Evolutionary conservation across 1,139 yeast genomes (phyloP).

Genomic region (Geotrichum europaeum): DNA sequence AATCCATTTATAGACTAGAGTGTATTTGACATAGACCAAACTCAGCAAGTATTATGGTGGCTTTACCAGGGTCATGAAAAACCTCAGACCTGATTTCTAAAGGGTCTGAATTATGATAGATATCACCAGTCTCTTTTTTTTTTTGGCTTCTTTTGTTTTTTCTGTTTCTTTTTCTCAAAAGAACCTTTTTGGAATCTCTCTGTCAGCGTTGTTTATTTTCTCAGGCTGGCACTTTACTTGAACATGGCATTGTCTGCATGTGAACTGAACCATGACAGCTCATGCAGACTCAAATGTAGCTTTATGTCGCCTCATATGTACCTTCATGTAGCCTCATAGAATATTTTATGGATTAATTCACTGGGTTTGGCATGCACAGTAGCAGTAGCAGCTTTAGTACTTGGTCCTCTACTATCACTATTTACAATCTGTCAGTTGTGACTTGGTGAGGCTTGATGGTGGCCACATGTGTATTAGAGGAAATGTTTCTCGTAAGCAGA

Average conservation of each 20-base stretch:
- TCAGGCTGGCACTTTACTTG: background rate
- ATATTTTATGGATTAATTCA: too few species aligned
- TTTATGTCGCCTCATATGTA: background rate
- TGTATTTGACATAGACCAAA: too few species aligned
- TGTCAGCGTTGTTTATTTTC: background rate
- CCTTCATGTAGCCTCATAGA: background rate
- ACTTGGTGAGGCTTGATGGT: too few species aligned
- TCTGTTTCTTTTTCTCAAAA: background rate
- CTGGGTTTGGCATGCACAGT: background rate
- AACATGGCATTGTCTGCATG: background rate
- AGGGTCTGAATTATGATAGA: too few species aligned
- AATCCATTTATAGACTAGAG: background rate
- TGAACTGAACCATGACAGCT: background rate
- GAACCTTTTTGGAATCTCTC: background rate
- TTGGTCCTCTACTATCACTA: too few species aligned
- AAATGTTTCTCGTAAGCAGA: too few species aligned
- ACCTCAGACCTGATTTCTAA: background rate
- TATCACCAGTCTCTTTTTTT: background rate
- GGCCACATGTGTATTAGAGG: too few species aligned
- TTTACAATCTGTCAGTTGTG: too few species aligned
- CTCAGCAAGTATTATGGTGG: background rate
- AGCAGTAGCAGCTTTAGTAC: too few species aligned
- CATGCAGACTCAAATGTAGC: background rate
- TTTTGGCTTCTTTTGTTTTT: too few species aligned
- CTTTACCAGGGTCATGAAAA: background rate